Evolutionary conservation across 352 stramenopile genomes (phyloP), one percentile per base, ranked within the genome.

Genomic region (Globisporangium ultimum): DNA sequence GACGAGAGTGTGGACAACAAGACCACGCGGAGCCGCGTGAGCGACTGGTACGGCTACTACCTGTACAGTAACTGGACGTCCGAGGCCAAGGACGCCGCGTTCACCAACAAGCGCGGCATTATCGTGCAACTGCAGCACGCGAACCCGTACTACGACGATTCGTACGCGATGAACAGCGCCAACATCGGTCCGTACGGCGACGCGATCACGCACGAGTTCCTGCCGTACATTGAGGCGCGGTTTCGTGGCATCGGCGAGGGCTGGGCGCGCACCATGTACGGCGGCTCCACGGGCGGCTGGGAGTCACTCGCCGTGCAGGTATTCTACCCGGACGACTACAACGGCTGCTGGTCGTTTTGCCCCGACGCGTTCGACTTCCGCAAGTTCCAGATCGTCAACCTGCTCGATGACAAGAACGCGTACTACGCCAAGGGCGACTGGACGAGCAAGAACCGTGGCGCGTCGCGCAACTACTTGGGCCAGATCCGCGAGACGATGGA

Each of bases 131-230:
- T 90, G 6, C 80, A 90, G 58, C 80, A 90, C 53, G 80, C 80
- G 2, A 90, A 90, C 40, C 80, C 80, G 49, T 90, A 90, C 80
- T 90, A 90, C 55, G 80, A 90, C 48, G 80, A 90, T 60, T 88
- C 78, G 58, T 90, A 88, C 63, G 80, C 80, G 0, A 76, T 90
- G 60, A 90, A 90, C 50, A 88, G 76, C 42, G 80, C 78, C 60
- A 90, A 88, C 46, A 84, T 90, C 24, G 80, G 80, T 1, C 80
- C 80, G 5, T 90, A 90, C 56, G 80, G 80, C 22, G 80, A 90
- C 36, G 80, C 80, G 12, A 88, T 90, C 69, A 90, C 78, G 47
- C 82, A 76, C 66, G 80, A 90, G 52, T 90, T 90, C 59, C 49
- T 90, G n/a, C 80, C 80, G 43, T 87, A 68, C 52, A 60, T 90